phyloP scores from a whole-genome alignment of 2,329 filamentous ascomycete species.

The Colletotrichum simmondsii region DNA sequence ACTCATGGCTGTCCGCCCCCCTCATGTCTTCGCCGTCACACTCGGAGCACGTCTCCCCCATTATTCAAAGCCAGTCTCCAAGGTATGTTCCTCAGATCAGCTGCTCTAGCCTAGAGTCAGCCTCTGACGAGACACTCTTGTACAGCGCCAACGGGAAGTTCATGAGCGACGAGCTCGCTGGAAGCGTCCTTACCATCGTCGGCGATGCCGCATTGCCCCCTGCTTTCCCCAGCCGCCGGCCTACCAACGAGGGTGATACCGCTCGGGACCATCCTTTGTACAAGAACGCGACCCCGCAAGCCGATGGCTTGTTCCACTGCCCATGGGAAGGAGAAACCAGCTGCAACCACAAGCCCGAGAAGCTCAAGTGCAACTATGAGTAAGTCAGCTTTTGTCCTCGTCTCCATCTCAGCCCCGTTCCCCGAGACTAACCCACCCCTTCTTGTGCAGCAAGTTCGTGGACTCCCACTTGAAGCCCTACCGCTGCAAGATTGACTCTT shows the following conservation, averaged over 20 bases:
- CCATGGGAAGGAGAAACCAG: constrained; percentile 78
- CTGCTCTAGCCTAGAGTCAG: constrained; percentile 32
- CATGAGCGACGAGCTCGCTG: constrained; percentile 36
- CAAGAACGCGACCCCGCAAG: constrained; percentile 69
- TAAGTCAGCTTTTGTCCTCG: constrained; percentile 61
- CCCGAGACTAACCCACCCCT: constrained; percentile 40
- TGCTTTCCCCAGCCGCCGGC: constrained; percentile 57
- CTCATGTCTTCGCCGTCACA: constrained; percentile 55
- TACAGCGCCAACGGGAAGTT: constrained; percentile 51
- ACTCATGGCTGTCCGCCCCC: constrained; percentile 44
- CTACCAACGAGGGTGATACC: constrained; percentile 64
- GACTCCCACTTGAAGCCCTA: constrained; percentile 98
- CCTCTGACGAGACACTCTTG: constrained; percentile 44
- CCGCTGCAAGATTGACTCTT: constrained; percentile 87
- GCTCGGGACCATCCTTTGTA: constrained; percentile 77
- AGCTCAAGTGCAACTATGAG: constrained; percentile 99
- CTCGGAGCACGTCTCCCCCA: constrained; percentile 60
- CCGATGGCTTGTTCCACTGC: constrained; percentile 92
- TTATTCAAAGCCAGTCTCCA: constrained; percentile 61
- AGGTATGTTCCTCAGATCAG: constrained; percentile 56
- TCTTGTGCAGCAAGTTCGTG: constrained; percentile 82
- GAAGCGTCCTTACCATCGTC: constrained; percentile 41
- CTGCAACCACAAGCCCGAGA: constrained; percentile 92
- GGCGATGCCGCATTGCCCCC: constrained; percentile 51
- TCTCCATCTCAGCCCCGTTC: neutral